Percentiles rank a stretch among this genome's conserved stretches.
Conservation (phyloP, 2,329 filamentous ascomycete species). For the Alternaria longipes region DNA sequence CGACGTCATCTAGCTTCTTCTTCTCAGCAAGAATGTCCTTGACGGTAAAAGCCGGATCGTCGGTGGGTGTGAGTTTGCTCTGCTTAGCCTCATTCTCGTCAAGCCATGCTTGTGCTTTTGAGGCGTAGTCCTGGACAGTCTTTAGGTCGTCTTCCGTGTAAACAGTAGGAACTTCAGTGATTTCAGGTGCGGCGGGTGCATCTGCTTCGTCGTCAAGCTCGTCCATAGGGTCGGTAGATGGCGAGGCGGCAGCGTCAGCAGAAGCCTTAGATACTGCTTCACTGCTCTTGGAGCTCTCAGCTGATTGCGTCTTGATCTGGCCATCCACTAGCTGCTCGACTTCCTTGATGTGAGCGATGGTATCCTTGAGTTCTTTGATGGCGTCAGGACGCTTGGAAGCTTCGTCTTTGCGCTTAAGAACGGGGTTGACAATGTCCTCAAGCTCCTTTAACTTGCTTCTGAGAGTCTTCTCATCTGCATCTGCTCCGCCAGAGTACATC, state of each 20-base stretch:
- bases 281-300: constrained; percentile 55
- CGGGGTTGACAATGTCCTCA: constrained; percentile 78
- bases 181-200: constrained; percentile 37
- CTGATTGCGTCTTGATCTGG: constrained; percentile 75
- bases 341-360: constrained; percentile 75
- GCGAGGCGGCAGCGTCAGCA: constrained; percentile 54
- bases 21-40: constrained; percentile 73
- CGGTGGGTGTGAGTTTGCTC: constrained; percentile 61
- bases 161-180: constrained; percentile 56
- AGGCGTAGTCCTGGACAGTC: constrained; percentile 69
- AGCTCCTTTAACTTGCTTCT: constrained; percentile 79
- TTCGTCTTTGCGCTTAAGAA: constrained; percentile 79
- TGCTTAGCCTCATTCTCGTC: constrained; percentile 70
- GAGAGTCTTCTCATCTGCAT: constrained; percentile 78
- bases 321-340: constrained; percentile 75
- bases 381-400: constrained; percentile 74
- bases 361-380: constrained; percentile 71
- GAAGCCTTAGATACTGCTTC: constrained; percentile 55
- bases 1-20: constrained; percentile 74
- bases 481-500: constrained; percentile 85
- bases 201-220: constrained; percentile 84
- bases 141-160: constrained; percentile 79
- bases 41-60: constrained; percentile 77
- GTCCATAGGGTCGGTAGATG: constrained; percentile 64
- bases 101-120: constrained; percentile 76